Evolutionary conservation across 257 asterid genomes (phyloP).

Genomic region (Lavandula angustifolia): DNA sequence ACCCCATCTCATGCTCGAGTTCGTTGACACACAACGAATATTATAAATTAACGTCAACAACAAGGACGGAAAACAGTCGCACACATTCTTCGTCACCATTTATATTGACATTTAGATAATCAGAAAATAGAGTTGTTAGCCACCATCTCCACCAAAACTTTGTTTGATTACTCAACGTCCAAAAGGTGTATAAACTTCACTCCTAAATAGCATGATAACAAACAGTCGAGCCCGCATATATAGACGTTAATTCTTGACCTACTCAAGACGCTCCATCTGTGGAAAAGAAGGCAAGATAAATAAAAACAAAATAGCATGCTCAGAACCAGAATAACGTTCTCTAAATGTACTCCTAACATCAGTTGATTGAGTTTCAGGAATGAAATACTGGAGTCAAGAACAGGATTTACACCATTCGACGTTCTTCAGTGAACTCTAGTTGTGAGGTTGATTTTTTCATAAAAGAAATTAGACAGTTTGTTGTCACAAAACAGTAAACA

Average conservation of each 20-base stretch:
- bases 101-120: slow-evolving; percentile 12
- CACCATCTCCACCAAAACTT: slow-evolving; percentile 10
- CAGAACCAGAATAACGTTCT: slow-evolving; percentile 6
- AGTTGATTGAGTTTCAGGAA: not conserved
- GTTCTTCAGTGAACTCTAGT: no score
- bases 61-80: not conserved
- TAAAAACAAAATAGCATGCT: not conserved
- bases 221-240: slow-evolving; percentile 19
- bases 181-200: not conserved
- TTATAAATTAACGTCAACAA: no score
- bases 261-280: slow-evolving; percentile 76
- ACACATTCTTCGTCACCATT: slow-evolving; percentile 5
- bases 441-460: not conserved
- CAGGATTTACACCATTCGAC: not conserved
- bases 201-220: not conserved
- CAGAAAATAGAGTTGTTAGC: slow-evolving; percentile 9
- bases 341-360: not conserved
- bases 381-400: not conserved
- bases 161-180: not conserved
- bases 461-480: not conserved
- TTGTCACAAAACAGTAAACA: not conserved
- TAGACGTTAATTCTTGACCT: slow-evolving; percentile 27
- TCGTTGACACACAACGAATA: no score
- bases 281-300: not conserved
- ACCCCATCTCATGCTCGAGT: no score